phyloP scores from a whole-genome alignment of 148 eudicot species.

The Cornus suecica region DNA sequence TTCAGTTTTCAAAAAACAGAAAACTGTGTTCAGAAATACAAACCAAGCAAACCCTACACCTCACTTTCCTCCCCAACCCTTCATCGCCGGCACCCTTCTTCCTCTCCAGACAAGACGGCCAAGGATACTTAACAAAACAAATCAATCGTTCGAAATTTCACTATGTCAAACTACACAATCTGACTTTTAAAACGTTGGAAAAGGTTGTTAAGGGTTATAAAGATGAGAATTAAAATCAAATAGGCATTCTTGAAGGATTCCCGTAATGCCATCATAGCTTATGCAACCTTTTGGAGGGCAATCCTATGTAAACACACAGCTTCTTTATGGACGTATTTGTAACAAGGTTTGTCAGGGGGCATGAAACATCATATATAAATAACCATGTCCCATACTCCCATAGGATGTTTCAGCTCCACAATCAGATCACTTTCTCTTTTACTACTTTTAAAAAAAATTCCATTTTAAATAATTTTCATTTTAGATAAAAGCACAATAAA shows the following conservation, averaged over 20 bases:
- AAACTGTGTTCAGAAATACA: no score
- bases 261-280: not conserved
- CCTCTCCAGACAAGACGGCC: not conserved
- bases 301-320: not conserved
- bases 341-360: not conserved
- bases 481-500: not conserved
- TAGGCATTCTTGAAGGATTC: not conserved
- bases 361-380: not conserved
- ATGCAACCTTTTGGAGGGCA: not conserved
- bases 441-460: not conserved
- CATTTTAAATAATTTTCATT: not conserved
- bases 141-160: not conserved
- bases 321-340: not conserved
- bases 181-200: not conserved
- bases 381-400: not conserved
- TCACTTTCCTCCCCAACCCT: not conserved
- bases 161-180: not conserved
- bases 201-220: not conserved
- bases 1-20: no score
- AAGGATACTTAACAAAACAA: not conserved
- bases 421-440: not conserved
- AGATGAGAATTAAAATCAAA: not conserved
- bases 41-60: no score
- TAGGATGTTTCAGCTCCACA: not conserved
- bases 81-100: not conserved